Conservation (phyloP, 192 early-diverging fungal genomes). For the Pilobolus umbonatus region DNA sequence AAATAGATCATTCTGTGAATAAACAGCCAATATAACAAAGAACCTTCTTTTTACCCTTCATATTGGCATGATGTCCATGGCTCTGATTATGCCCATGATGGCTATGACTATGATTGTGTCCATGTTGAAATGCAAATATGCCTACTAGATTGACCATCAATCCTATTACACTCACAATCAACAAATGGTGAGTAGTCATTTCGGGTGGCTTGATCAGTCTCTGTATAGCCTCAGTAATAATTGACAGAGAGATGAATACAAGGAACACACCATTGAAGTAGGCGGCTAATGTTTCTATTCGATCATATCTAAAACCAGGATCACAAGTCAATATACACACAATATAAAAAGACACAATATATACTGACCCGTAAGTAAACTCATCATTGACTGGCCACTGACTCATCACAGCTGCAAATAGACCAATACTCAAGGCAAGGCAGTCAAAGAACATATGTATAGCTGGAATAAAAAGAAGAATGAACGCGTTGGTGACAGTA, state of each 20-base stretch:
- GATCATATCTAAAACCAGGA: slow-evolving; percentile 62
- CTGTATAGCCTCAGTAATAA: slow-evolving; percentile 89
- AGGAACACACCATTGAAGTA: slow-evolving; percentile 92
- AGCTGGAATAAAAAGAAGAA: slow-evolving; percentile 42
- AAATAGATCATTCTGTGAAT: no score
- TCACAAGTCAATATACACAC: no score
- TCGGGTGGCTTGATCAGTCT: slow-evolving; percentile 80
- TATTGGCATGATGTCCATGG: slow-evolving; percentile 76
- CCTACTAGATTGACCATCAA: slow-evolving; percentile 91
- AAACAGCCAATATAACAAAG: slow-evolving; percentile 9
- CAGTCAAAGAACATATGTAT: slow-evolving; percentile 99
- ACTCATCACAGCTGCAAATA: slow-evolving; percentile 84
- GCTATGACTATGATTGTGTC: slow-evolving; percentile 64
- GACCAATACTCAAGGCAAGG: slow-evolving; percentile 79
- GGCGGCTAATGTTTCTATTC: slow-evolving; percentile 89
- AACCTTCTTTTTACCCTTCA: no score
- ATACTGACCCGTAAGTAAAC: slow-evolving; percentile 67
- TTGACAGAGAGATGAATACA: slow-evolving; percentile 81
- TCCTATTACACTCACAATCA: slow-evolving; percentile 86
- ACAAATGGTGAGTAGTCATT: slow-evolving; percentile 79
- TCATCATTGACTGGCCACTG: slow-evolving; percentile 84
- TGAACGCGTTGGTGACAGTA: background rate
- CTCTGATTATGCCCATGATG: slow-evolving; percentile 55
- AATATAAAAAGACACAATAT: background rate
- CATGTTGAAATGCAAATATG: slow-evolving; percentile 89